Percentiles rank a stretch among this genome's conserved stretches.
Evolutionary conservation across 2,329 filamentous ascomycete genomes (phyloP).

Genomic region (Cadophora gregata): DNA sequence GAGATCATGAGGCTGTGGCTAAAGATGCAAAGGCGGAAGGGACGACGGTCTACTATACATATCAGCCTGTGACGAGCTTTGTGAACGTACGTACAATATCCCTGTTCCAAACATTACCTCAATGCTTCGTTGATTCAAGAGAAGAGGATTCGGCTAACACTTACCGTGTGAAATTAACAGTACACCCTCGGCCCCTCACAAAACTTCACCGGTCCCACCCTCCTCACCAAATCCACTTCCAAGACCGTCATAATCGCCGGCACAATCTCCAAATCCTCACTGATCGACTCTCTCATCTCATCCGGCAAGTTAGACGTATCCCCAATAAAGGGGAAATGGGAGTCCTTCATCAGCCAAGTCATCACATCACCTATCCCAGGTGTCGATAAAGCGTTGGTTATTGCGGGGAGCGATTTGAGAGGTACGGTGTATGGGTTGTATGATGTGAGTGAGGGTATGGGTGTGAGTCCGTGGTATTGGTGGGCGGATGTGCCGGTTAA

Average conservation of each 20-base stretch:
- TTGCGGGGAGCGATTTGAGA: conserved; percentile 70
- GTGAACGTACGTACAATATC: conserved; percentile 39
- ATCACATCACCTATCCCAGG: conserved; percentile 63
- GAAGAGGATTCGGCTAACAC: no score
- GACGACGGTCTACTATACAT: conserved; percentile 41
- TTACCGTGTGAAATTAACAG: conserved; percentile 38
- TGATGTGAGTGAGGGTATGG: conserved; percentile 75
- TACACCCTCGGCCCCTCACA: conserved; percentile 51
- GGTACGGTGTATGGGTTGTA: conserved; percentile 75
- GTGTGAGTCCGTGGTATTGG: conserved; percentile 69
- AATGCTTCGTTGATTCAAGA: no score
- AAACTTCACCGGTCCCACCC: conserved; percentile 53
- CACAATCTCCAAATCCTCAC: conserved; percentile 67
- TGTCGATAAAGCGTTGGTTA: conserved; percentile 64
- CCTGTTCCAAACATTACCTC: no score
- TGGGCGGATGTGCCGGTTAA: conserved; percentile 60
- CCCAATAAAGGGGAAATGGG: conserved; percentile 68
- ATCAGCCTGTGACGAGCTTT: conserved; percentile 36
- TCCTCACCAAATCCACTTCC: conserved; percentile 40
- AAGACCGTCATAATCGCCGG: conserved; percentile 69
- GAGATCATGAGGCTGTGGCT: conserved; percentile 28
- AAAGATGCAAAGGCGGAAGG: conserved; percentile 17
- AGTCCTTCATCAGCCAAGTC: conserved; percentile 67
- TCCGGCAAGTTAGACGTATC: conserved; percentile 63
- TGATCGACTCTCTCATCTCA: conserved; percentile 64